Base-by-base conservation (phyloP, 2,329 filamentous ascomycete species). In the Epicoccum nigrum region DNA sequence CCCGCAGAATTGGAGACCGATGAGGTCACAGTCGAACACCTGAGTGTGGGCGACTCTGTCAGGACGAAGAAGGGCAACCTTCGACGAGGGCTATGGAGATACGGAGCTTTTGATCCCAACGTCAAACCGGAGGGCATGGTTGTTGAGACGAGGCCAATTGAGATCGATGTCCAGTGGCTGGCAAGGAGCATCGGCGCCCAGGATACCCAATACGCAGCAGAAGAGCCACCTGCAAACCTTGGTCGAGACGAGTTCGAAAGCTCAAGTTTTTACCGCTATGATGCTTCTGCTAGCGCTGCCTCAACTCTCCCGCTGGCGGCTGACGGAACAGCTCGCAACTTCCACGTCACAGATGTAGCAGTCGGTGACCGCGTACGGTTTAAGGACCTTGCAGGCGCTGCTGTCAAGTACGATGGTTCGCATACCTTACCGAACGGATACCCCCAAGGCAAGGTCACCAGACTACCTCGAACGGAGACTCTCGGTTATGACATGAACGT, bases 401-500 rank as follows among this genome's bases (percentile, higher is more conserved):
- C 76, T 19, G 65, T 75, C 30, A 85, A 83, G 58, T 85, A 85
- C 59, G 72, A 77, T 44, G 71, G 70, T 4, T 60, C 69, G 0
- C 66, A 56, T 15, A 60, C 51, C 19, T 35, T 63, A 27, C 35
- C 38, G 9, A 64, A 70, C 44, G 67, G 68, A 34, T 60, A 61
- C n/a, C 60, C 67, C 1, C 71, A 77, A 39, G 76, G 76, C 16
- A 74, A 70, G 31, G 67, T 83, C 33, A 68, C 70, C 12, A 72
- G 72, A 16, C 75, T 83, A 21, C 71, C 79, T 19, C 68, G 76
- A 8, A 75, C 75, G 3, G 73, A 79, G 17, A 79, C 77, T 7
- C 70, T 80, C 32, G 83, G 82, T 1, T 84, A 81, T 62, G 83
- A 86, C 57, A 67, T 85, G 56, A 86, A 86, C 53, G 76, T 83